These are phyloP conservation scores for Globisporangium viniferum DNA, from an alignment of 352 stramenopile genomes.

Conservation along the genomic window DNA sequence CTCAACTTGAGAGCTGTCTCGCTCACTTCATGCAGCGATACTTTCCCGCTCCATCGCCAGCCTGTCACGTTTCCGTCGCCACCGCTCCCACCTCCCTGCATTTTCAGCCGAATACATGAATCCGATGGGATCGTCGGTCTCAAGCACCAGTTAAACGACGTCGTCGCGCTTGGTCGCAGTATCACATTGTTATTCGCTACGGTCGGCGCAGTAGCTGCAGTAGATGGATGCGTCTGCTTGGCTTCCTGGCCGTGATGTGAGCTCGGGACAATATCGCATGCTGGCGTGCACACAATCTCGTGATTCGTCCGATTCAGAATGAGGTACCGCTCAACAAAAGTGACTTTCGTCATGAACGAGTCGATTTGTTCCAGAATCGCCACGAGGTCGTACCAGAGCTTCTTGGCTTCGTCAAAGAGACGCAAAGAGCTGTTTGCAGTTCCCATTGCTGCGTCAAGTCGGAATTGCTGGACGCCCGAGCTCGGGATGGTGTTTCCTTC, in stretches of 20 bases:
- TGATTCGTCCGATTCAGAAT: slow-evolving; percentile 71
- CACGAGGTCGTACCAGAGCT: slow-evolving; percentile 77
- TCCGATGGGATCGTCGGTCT: slow-evolving; percentile 54
- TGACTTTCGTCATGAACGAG: slow-evolving; percentile 66
- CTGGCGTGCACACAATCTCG: slow-evolving; percentile 45
- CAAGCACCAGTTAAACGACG: slow-evolving; percentile 66
- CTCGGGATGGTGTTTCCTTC: slow-evolving; percentile 49
- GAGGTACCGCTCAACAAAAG: slow-evolving; percentile 80
- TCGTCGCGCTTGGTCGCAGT: slow-evolving; percentile 38
- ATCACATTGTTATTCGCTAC: slow-evolving; percentile 17
- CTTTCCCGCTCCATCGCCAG: slow-evolving; percentile 78
- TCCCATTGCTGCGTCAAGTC: slow-evolving; percentile 44
- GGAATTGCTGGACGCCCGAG: slow-evolving; percentile 60
- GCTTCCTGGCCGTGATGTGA: not conserved
- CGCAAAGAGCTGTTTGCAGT: slow-evolving; percentile 65
- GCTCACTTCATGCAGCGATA: slow-evolving; percentile 81
- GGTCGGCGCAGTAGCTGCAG: slow-evolving; percentile 11
- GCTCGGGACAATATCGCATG: slow-evolving; percentile 36
- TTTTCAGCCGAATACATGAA: slow-evolving; percentile 61
- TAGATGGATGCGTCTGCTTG: slow-evolving; percentile 10
- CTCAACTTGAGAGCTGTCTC: slow-evolving; percentile 85
- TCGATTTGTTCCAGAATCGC: slow-evolving; percentile 68
- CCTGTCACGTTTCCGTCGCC: slow-evolving; percentile 32
- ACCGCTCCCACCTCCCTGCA: slow-evolving; percentile 22
- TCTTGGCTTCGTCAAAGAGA: slow-evolving; percentile 66